phyloP scores from a whole-genome alignment of 768 basidiomycete species.

The Amanita rubescens region DNA sequence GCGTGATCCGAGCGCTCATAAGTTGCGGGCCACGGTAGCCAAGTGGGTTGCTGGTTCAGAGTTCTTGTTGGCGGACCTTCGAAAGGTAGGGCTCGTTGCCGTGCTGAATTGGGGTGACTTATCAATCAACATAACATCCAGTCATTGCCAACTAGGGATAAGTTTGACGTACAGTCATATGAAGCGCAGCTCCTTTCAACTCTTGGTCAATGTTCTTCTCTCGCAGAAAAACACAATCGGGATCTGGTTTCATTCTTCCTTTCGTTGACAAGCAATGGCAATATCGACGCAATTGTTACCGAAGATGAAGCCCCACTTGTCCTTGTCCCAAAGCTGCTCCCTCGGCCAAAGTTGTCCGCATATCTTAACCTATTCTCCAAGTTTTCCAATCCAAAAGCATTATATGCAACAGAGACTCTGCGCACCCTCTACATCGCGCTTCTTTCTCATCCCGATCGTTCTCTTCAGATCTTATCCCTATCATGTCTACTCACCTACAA shows the following conservation, averaged over 20 bases:
- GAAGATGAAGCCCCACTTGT: constrained; percentile 30
- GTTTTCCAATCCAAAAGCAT: constrained; percentile 88
- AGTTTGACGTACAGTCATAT: constrained; percentile 71
- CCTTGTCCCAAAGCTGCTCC: constrained; percentile 55
- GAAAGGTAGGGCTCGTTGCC: constrained; percentile 27
- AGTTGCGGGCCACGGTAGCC: constrained; percentile 38
- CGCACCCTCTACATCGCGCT: constrained; percentile 61
- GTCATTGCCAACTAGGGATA: constrained; percentile 31
- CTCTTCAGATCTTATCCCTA: constrained; percentile 68
- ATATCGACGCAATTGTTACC: constrained; percentile 23
- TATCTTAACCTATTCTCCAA: constrained; percentile 88
- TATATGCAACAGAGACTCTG: constrained; percentile 61
- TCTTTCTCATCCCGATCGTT: constrained; percentile 78
- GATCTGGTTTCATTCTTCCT: constrained; percentile 86
- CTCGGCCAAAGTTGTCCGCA: constrained; percentile 54
- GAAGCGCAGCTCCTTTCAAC: constrained; percentile 72
- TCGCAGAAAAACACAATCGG: constrained; percentile 84
- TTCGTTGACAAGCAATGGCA: constrained; percentile 16
- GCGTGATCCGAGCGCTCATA: constrained; percentile 70
- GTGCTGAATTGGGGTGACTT: background rate
- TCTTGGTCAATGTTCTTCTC: constrained; percentile 56
- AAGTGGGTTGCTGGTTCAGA: constrained; percentile 37
- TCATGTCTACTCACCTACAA: constrained; percentile 82
- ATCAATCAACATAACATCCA: constrained; percentile 13
- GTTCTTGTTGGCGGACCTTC: constrained; percentile 19